Base-by-base conservation (phyloP, 768 basidiomycete genomes). In the Lepiota venenata region DNA sequence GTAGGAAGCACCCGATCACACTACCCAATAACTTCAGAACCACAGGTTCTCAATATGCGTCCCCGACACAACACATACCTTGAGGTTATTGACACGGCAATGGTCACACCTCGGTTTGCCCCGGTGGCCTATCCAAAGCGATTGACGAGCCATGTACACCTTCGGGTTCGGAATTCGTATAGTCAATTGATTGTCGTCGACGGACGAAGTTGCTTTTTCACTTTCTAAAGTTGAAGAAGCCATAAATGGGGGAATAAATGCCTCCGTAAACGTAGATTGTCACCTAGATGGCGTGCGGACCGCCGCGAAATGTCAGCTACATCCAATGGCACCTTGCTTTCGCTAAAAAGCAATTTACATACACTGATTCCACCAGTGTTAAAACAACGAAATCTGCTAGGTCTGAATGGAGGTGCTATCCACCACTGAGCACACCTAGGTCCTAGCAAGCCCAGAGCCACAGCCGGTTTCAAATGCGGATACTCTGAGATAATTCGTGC, bases 71-170 rank as follows among this genome's bases (percentile, higher is more conserved):
- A 41, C 52, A 72, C 81, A 62, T 52, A 85, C 86, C 74, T 87
- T 88, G 56, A 87, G 72, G 70, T 88, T 88, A 64, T 83, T 83
- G 52, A 80, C 63, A 29, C 86, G 83, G 69, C 86, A 88, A 60
- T 85, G 79, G 70, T 88, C 86, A 62, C 86, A 88, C 46, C 86
- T 76, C 59, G 86, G 85, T 63, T 88, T 88, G 48, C 86, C 86
- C 69, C 86, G 76, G 55, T 84, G 78, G 55, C 85, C 85, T 58
- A 86, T 85, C 86, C 86, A 88, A 52, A 83, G 82, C 39, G 85
- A 87, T 65, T 83, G 84, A 56, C 80, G 82, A 62, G 79, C 82
- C 79, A 82, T 78, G 67, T 80, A 85, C 48, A 81, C 74, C 71
- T 81, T 83, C 35, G 82, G 80, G 61, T 84, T 85, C 2, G 85